phyloP scores from a whole-genome alignment of 495 filamentous ascomycete species.

The Mytilinidion resinicola region DNA sequence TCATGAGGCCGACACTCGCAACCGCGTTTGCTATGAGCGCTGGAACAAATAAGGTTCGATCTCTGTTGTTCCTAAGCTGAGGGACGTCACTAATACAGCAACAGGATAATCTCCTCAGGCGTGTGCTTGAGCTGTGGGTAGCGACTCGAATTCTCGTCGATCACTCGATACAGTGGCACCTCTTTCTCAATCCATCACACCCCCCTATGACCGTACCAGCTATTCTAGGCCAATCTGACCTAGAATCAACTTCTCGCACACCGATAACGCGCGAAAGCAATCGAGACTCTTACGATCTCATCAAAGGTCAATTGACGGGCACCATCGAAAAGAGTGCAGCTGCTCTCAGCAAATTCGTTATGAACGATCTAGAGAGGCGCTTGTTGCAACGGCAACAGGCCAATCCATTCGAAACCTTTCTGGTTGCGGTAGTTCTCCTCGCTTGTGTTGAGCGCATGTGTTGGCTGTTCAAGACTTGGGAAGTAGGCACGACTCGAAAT shows the following conservation, averaged over 20 bases:
- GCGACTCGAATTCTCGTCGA: constrained; percentile 61
- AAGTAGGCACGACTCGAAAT: constrained; percentile 1
- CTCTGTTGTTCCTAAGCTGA: too few relatives aligned
- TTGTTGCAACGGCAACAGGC: constrained; percentile 67
- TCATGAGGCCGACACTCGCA: constrained; percentile 61
- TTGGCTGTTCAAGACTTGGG: constrained; percentile 59
- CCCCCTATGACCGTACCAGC: constrained; percentile 40
- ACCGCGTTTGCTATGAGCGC: constrained; percentile 50
- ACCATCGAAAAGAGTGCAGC: constrained; percentile 63
- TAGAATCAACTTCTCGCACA: constrained; percentile 28
- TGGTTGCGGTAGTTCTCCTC: constrained; percentile 65
- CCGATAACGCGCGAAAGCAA: constrained; percentile 13
- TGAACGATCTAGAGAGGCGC: constrained; percentile 68
- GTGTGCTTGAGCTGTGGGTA: constrained; percentile 69
- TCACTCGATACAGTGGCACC: constrained; percentile 59
- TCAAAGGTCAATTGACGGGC: constrained; percentile 66
- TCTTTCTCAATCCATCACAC: constrained; percentile 47
- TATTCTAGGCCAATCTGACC: constrained; percentile 40
- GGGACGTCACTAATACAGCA: background rate
- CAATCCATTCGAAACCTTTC: constrained; percentile 67
- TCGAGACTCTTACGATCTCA: constrained; percentile 39
- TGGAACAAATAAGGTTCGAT: constrained; percentile 42
- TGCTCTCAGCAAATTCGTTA: constrained; percentile 53
- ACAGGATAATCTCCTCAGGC: constrained; percentile 56
- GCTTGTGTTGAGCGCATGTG: constrained; percentile 79